A percentile compares a stretch with the other conserved stretches of the same genome.
These are phyloP conservation scores for Lactarius deliciosus DNA, from an alignment of 768 basidiomycete genomes.

Conservation along the genomic window DNA sequence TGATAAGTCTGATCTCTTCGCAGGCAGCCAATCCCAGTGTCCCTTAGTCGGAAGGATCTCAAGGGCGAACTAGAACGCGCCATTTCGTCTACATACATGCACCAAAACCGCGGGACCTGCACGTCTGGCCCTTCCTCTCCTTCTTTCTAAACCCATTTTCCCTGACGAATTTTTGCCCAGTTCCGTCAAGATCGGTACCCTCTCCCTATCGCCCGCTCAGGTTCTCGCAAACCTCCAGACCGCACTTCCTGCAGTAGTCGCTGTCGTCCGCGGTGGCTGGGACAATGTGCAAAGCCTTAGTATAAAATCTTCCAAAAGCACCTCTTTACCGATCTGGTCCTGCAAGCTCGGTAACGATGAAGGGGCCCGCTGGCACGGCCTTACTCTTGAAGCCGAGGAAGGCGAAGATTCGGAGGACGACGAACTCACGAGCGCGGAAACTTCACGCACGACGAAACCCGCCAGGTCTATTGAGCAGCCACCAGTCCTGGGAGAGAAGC, in stretches of 20 bases:
- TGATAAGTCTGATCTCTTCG: constrained; percentile 8
- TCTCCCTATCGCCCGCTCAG: constrained; percentile 72
- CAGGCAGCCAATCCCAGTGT: constrained; percentile 97
- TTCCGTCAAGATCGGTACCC: constrained; percentile 77
- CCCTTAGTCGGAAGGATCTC: constrained; percentile 80
- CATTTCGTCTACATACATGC: constrained; percentile 92
- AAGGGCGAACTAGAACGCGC: constrained; percentile 92
- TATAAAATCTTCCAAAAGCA: constrained; percentile 88
- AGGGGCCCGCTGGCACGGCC: constrained; percentile 60
- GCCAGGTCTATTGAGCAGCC: constrained; percentile 16
- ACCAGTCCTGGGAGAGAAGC: constrained; percentile 34
- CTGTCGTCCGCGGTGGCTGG: constrained; percentile 78
- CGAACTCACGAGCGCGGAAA: neutral
- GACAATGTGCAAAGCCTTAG: constrained; percentile 86
- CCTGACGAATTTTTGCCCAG: constrained; percentile 40
- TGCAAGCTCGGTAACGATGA: constrained; percentile 57
- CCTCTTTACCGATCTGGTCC: constrained; percentile 89
- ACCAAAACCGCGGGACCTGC: constrained; percentile 91
- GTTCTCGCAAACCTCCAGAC: constrained; percentile 74
- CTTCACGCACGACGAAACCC: neutral
- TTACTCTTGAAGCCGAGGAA: constrained; percentile 34
- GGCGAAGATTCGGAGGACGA: neutral
- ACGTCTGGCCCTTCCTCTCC: constrained; percentile 55
- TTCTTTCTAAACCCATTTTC: constrained; percentile 5
- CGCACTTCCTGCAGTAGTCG: constrained; percentile 72